Evolutionary conservation across 2,329 filamentous ascomycete species (phyloP).

Genomic region (Aspergillus pseudotamarii): DNA sequence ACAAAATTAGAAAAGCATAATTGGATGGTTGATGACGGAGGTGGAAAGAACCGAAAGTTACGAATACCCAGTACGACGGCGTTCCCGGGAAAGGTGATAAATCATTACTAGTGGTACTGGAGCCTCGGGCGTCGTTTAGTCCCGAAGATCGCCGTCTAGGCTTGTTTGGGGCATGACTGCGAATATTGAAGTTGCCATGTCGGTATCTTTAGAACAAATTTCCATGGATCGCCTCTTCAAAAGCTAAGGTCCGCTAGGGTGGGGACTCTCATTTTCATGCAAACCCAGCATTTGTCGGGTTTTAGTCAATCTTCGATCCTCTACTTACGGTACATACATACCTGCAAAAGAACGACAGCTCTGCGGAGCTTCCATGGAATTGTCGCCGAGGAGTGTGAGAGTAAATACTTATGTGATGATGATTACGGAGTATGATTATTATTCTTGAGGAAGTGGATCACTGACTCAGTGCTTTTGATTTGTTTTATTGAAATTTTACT

Average conservation of each 20-base stretch:
- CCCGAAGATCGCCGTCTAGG: slow-evolving; percentile 11
- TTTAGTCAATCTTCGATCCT: not conserved
- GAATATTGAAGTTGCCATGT: not conserved
- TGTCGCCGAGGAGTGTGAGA: slow-evolving; percentile 2
- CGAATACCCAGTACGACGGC: not conserved
- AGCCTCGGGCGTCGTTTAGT: slow-evolving; percentile 1
- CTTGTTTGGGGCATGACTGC: slow-evolving; percentile 7
- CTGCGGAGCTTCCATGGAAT: slow-evolving; percentile 3
- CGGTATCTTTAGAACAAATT: not conserved
- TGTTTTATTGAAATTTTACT: not conserved
- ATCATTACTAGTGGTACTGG: not conserved
- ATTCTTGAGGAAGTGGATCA: not conserved
- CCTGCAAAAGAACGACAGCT: not conserved
- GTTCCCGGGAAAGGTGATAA: not conserved
- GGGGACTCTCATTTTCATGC: not conserved
- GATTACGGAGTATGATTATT: not conserved
- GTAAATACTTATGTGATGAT: not conserved
- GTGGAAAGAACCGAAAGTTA: not conserved
- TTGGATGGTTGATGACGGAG: not conserved
- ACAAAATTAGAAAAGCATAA: not conserved
- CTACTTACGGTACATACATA: not conserved
- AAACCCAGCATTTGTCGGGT: slow-evolving; percentile 5
- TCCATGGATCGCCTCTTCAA: slow-evolving; percentile 6
- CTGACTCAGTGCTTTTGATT: not conserved
- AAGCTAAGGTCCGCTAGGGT: slow-evolving; percentile 5